Percentiles rank a stretch among this genome's conserved stretches.
These are phyloP conservation scores for Gonium pectorale DNA, from an alignment of 139 green algal species.

Conservation along the genomic window DNA sequence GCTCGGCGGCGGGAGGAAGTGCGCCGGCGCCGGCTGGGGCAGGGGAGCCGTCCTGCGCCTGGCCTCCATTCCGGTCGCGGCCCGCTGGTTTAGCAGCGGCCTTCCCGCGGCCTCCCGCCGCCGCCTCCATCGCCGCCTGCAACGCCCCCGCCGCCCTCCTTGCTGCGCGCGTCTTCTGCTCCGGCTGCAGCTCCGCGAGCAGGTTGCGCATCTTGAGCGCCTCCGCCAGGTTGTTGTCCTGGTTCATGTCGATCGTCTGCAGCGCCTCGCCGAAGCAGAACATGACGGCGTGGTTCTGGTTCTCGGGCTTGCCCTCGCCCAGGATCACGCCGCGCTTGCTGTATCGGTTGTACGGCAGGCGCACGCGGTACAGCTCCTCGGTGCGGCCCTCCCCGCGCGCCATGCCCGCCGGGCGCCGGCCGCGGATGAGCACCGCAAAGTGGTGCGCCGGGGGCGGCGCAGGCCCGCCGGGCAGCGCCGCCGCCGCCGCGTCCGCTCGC, in stretches of 20 bases:
- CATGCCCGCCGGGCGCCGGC: background rate
- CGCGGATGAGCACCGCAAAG: background rate
- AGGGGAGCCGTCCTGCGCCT: no score
- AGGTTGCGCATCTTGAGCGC: slow-evolving; percentile 83
- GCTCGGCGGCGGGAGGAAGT: background rate
- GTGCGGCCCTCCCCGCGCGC: background rate
- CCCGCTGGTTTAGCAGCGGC: no score
- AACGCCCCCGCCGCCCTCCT: background rate
- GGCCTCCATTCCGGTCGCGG: no score
- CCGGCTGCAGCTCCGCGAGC: slow-evolving; percentile 18
- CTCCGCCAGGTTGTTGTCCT: slow-evolving; percentile 76
- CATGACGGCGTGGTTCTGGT: slow-evolving; percentile 88
- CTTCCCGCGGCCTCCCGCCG: no score
- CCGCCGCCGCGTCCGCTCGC: background rate
- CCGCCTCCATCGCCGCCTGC: background rate
- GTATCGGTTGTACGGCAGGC: slow-evolving; percentile 71
- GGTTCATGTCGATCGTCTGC: slow-evolving; percentile 86
- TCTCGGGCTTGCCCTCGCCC: slow-evolving; percentile 91
- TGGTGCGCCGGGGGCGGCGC: background rate
- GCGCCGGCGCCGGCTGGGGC: background rate
- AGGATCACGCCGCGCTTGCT: slow-evolving; percentile 63
- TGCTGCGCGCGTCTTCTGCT: background rate
- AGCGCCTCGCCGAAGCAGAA: slow-evolving; percentile 78
- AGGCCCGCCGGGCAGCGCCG: background rate
- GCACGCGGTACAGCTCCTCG: slow-evolving; percentile 59